These are phyloP conservation scores for Leptodontidium sp. DNA, from an alignment of 2,329 filamentous ascomycete species.

Conservation along the genomic window DNA sequence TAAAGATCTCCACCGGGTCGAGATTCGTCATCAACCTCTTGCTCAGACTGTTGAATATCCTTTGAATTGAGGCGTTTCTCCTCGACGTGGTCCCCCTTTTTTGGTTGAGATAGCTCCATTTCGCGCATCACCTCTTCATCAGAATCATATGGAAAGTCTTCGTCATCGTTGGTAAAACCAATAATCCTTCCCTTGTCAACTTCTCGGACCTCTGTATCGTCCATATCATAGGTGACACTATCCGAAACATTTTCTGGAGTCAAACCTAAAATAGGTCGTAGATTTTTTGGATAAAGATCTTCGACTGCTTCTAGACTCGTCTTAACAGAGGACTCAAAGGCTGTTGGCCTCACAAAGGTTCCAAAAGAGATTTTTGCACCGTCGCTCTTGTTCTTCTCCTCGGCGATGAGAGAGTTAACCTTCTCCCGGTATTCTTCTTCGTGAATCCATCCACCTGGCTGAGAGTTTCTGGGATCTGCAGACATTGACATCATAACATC, in stretches of 20 bases:
- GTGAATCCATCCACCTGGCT: conserved; percentile 88
- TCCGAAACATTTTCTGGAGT: conserved; percentile 20
- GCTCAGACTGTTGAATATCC: conserved; percentile 23
- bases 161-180: conserved; percentile 52
- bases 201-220: conserved; percentile 46
- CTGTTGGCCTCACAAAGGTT: conserved; percentile 64
- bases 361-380: conserved; percentile 64
- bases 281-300: conserved; percentile 79
- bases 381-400: conserved; percentile 65
- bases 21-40: conserved; percentile 26
- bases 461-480: conserved; percentile 76
- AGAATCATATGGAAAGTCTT: conserved; percentile 59
- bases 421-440: conserved; percentile 82
- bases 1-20: conserved; percentile 23
- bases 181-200: conserved; percentile 71
- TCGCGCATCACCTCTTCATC: conserved; percentile 58
- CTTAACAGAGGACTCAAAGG: conserved; percentile 68
- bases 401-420: conserved; percentile 66
- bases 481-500: conserved; percentile 91
- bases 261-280: conserved; percentile 57
- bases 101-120: conserved; percentile 43
- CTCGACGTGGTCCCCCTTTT: conserved; percentile 35
- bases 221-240: conserved; percentile 24
- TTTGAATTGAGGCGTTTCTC: conserved; percentile 27
- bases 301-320: conserved; percentile 85